These are phyloP conservation scores for Conticribra guillardii DNA, from an alignment of 108 stramenopile species.

Conservation along the genomic window DNA sequence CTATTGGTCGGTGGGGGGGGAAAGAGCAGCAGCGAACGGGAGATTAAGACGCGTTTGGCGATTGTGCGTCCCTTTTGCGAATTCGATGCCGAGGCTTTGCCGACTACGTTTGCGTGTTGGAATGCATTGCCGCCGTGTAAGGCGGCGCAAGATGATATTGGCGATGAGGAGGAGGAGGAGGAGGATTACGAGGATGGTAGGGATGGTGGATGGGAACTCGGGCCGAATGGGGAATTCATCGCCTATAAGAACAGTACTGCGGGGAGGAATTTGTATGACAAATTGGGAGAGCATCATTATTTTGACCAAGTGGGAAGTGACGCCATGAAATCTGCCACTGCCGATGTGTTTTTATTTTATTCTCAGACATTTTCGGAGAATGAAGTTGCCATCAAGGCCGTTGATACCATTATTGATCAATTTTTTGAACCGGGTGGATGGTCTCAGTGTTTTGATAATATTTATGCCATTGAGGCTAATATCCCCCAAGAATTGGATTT, in stretches of 20 bases:
- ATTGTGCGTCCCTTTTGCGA: slow-evolving; percentile 68
- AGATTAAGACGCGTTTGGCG: slow-evolving; percentile 53
- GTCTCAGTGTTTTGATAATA: slow-evolving; percentile 67
- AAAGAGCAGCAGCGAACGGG: slow-evolving; percentile 4
- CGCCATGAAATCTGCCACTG: slow-evolving; percentile 52
- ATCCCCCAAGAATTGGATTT: slow-evolving; percentile 52
- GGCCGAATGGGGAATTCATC: slow-evolving; percentile 27
- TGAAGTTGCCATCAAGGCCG: slow-evolving; percentile 54
- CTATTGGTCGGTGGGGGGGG: slow-evolving; percentile 16
- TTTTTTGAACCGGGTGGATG: slow-evolving; percentile 70
- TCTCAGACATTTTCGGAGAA: slow-evolving; percentile 66
- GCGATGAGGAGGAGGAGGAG: slow-evolving; percentile 45
- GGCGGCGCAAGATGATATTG: slow-evolving; percentile 55
- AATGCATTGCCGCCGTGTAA: slow-evolving; percentile 62
- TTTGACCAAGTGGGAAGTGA: slow-evolving; percentile 60
- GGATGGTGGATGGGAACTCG: slow-evolving; percentile 24
- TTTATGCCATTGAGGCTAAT: slow-evolving; percentile 69
- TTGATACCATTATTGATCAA: slow-evolving; percentile 64
- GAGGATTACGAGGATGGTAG: slow-evolving; percentile 20
- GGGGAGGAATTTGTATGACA: slow-evolving; percentile 9
- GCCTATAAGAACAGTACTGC: slow-evolving; percentile 10
- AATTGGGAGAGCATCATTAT: slow-evolving; percentile 11
- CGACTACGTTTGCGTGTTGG: slow-evolving; percentile 65
- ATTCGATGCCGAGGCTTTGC: slow-evolving; percentile 67
- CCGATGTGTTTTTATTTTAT: slow-evolving; percentile 76